These are phyloP conservation scores for Linum usitatissimum DNA, from an alignment of 345 rosid genomes.

Conservation along the genomic window DNA sequence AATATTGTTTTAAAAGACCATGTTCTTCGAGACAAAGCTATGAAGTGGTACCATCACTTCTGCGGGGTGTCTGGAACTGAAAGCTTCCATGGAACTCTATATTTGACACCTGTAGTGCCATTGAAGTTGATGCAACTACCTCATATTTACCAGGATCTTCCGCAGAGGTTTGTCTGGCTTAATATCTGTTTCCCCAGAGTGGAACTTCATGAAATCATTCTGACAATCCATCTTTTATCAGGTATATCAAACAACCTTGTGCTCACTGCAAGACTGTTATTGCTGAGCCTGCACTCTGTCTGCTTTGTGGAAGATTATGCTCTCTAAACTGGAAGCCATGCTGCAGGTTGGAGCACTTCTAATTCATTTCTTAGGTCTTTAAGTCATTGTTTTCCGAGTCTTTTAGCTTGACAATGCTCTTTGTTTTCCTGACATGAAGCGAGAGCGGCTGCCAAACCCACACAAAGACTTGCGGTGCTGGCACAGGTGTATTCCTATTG, in stretches of 20 bases:
- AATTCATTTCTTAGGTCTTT: constrained; percentile 7
- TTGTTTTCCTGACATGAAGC: constrained; percentile 23
- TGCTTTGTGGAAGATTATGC: constrained; percentile 87
- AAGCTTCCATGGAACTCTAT: constrained; percentile 25
- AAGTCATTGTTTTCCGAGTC: neutral
- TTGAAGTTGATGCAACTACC: constrained; percentile 83
- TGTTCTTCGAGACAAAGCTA: constrained; percentile 31
- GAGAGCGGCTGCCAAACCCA: constrained; percentile 59
- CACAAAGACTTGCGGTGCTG: constrained; percentile 71
- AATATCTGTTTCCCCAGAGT: constrained; percentile 4
- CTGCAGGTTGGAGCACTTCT: constrained; percentile 51
- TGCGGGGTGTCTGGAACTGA: constrained; percentile 28
- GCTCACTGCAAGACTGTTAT: constrained; percentile 40
- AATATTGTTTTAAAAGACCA: constrained; percentile 46
- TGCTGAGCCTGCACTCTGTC: constrained; percentile 72
- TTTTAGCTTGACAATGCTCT: neutral
- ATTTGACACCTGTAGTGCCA: constrained; percentile 54
- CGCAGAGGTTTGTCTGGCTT: constrained; percentile 51
- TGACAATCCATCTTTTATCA: constrained; percentile 21
- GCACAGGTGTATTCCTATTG: constrained; percentile 72
- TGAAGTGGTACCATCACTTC: constrained; percentile 64
- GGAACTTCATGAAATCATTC: neutral
- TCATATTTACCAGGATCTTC: constrained; percentile 63
- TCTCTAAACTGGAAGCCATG: constrained; percentile 58
- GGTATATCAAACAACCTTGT: constrained; percentile 71